Conservation (phyloP, 2,329 filamentous ascomycete species). For the Pseudonectria buxi region DNA sequence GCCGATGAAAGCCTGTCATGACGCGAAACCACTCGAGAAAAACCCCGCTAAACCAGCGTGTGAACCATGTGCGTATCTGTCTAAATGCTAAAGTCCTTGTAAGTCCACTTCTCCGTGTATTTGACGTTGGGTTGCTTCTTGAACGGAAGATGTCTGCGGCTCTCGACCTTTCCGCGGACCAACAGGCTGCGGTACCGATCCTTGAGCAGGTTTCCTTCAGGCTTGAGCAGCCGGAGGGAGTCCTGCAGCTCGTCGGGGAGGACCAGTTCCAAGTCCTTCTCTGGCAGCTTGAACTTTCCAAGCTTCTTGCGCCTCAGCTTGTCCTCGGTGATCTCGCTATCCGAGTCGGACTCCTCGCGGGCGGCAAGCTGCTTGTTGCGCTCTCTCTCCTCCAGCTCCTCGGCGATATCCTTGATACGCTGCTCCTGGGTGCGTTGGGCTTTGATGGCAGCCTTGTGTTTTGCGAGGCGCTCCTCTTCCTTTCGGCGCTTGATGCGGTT, state of each 20-base stretch:
- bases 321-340: slow-evolving; percentile 53
- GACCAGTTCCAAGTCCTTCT: slow-evolving; percentile 74
- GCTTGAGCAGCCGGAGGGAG: slow-evolving; percentile 73
- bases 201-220: slow-evolving; percentile 90
- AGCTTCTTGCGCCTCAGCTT: slow-evolving; percentile 65
- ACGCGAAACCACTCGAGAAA: neutral
- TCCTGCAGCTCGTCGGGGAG: slow-evolving; percentile 79
- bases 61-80: slow-evolving; percentile 1
- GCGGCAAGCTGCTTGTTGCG: slow-evolving; percentile 37
- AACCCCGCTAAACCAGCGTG: neutral
- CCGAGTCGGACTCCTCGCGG: slow-evolving; percentile 39
- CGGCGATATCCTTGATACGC: slow-evolving; percentile 63
- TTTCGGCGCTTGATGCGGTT: slow-evolving; percentile 87
- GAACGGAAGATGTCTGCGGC: slow-evolving; percentile 69
- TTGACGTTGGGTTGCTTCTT: slow-evolving; percentile 75
- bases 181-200: slow-evolving; percentile 88
- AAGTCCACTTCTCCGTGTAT: slow-evolving; percentile 90
- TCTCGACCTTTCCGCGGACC: slow-evolving; percentile 83
- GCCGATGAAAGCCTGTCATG: no score
- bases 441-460: slow-evolving; percentile 70
- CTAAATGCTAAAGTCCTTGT: slow-evolving; percentile 73
- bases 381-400: slow-evolving; percentile 55
- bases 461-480: slow-evolving; percentile 70
- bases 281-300: slow-evolving; percentile 66
- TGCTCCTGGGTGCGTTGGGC: slow-evolving; percentile 65